Percentiles rank a stretch among this genome's conserved stretches.
Evolutionary conservation across 371 early-diverging fungal genomes (phyloP).

Genomic region (Scutellospora calospora): DNA sequence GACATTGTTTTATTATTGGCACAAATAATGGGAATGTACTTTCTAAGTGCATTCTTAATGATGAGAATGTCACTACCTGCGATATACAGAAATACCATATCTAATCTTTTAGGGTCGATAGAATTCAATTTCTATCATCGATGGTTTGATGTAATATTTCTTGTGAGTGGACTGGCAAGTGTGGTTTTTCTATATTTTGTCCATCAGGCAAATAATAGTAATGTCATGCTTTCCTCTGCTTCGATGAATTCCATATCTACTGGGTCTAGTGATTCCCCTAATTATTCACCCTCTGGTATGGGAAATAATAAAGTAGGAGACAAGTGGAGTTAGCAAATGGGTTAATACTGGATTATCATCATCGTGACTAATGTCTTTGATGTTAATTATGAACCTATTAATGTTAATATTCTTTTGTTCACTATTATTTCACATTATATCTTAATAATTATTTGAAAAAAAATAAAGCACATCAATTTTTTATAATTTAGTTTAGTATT

Average conservation of each 20-base stretch:
- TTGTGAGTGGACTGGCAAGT: slow-evolving; percentile 77
- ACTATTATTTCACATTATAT: no score
- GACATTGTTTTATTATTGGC: slow-evolving; percentile 82
- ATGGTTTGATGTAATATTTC: slow-evolving; percentile 94
- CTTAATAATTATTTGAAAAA: no score
- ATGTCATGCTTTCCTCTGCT: slow-evolving; percentile 46
- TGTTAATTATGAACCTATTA: neutral
- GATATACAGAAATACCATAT: slow-evolving; percentile 71
- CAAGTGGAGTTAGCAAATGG: neutral
- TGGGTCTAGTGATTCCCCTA: neutral
- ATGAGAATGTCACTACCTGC: slow-evolving; percentile 88
- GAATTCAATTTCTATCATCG: slow-evolving; percentile 90
- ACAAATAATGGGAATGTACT: slow-evolving; percentile 94
- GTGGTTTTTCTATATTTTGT: slow-evolving; percentile 72
- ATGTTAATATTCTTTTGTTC: no score
- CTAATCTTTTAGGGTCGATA: slow-evolving; percentile 76
- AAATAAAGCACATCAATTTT: no score
- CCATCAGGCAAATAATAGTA: slow-evolving; percentile 68
- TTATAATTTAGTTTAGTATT: no score
- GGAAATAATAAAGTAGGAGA: neutral
- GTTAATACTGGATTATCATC: no score
- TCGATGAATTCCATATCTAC: neutral
- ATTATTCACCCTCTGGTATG: no score
- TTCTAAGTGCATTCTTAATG: slow-evolving; percentile 88
- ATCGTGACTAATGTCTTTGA: slow-evolving; percentile 43